Base-by-base conservation (phyloP, 2,329 filamentous ascomycete species). In the Pestalotiopsis sp. region DNA sequence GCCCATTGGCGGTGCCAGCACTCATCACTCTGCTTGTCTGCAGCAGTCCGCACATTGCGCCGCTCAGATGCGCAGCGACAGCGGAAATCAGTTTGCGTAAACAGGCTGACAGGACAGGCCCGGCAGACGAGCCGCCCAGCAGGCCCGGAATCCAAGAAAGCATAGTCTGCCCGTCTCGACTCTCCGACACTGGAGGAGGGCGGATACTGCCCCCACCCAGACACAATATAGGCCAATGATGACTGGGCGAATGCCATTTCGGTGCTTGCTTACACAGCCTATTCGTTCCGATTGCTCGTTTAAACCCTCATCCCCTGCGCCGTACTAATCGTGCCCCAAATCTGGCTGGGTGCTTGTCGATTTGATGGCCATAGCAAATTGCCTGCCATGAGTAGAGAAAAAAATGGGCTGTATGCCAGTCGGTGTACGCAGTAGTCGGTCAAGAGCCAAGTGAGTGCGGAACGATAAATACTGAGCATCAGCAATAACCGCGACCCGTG, bases 131-230 rank as follows among this genome's bases (percentile, higher is more conserved):
- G 27, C 27, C 59, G 45, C 20, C 45, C n/a, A 14, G 3, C n/a
- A 52, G 11, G 20, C 14, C 45, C 5, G 45, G 17, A 20, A n/a
- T n/a, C 45, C 9, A 52, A n/a, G 45, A 62, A 40, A 27, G 27
- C 59, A 62, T 62, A 62, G 59, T 62, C 59, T 40, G 13, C 20
- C 31, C 27, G 36, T 52, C 7, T n/a, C 20, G 59, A 11, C 13
- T 17, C 59, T 62, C 59, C 59, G 59, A 62, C 31, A 38, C 38
- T 62, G 59, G 59, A 62, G 59, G 31, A 62, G 59, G 20, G 59
- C 59, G 59, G 59, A 40, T 40, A 36, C 59, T 40, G 31, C 59
- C 31, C 45, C 59, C 59, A 62, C 59, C 31, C 31, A 40, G 31
- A 52, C 45, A 52, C 7, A 40, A 62, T 60, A 62, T 40, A 62